phyloP scores from a whole-genome alignment of 805 yeast species.

The Saccharomyces paradoxus region DNA sequence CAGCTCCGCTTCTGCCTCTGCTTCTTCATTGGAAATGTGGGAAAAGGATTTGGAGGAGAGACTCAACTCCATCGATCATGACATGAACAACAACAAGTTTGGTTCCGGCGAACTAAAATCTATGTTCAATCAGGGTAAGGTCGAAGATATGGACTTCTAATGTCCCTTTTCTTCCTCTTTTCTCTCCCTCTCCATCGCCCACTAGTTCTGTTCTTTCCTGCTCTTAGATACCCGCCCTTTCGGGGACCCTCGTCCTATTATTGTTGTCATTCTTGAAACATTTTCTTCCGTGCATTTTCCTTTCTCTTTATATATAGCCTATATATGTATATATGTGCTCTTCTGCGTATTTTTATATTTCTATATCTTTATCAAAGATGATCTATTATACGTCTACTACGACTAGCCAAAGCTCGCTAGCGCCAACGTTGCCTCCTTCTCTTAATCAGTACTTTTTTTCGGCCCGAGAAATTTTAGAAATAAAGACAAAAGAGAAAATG shows the following conservation, averaged over 20 bases:
- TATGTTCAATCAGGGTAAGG: conserved; percentile 10
- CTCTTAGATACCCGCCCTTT: neutral
- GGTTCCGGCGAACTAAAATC: conserved; percentile 15
- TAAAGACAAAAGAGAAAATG: neutral
- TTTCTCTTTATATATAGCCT: neutral
- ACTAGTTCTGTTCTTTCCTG: neutral
- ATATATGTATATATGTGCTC: neutral
- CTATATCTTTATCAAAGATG: neutral
- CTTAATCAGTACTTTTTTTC: neutral
- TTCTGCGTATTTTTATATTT: neutral
- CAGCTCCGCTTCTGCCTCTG: conserved; percentile 22
- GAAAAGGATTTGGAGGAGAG: conserved; percentile 32
- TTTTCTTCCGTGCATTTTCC: neutral
- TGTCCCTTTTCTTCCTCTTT: neutral
- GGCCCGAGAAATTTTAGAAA: neutral
- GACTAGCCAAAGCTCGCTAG: neutral
- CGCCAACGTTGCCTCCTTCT: neutral
- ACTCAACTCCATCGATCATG: conserved; percentile 28
- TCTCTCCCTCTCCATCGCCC: neutral
- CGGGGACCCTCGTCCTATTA: neutral
- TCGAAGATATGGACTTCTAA: conserved; percentile 11
- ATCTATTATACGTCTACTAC: neutral
- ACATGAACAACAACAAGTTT: conserved; percentile 19
- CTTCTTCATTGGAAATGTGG: conserved; percentile 35
- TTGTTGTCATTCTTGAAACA: neutral